Percentiles rank a stretch among this genome's conserved stretches.
phyloP scores from a whole-genome alignment of 148 eudicot genomes.

The Linanthus parryae region DNA sequence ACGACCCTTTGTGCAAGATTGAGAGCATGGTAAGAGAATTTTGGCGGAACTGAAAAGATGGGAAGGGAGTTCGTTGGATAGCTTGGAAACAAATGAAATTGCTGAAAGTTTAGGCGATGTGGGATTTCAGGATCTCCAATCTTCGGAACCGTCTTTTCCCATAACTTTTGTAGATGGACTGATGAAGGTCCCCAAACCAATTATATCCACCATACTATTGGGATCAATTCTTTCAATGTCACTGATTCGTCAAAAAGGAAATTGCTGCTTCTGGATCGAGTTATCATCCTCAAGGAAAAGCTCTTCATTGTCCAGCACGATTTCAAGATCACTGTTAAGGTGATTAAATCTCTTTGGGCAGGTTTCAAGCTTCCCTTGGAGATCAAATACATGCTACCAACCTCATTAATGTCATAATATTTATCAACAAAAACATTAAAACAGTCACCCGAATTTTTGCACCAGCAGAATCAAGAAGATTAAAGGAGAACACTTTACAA shows the following conservation, averaged over 20 bases:
- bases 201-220: slow-evolving; percentile 48
- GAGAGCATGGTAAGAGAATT: too few relatives aligned
- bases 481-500: slow-evolving; percentile 86
- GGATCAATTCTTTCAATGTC: slow-evolving; percentile 65
- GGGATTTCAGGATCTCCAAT: too few relatives aligned
- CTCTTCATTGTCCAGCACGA: slow-evolving; percentile 46
- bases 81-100: too few relatives aligned
- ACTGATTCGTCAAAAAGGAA: slow-evolving; percentile 58
- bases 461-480: too few relatives aligned
- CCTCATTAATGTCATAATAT: slow-evolving; percentile 52
- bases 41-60: too few relatives aligned
- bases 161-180: slow-evolving; percentile 53
- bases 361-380: slow-evolving; percentile 71
- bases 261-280: slow-evolving; percentile 58
- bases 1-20: too few relatives aligned
- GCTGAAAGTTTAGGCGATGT: too few relatives aligned
- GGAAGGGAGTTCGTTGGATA: too few relatives aligned
- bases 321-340: slow-evolving; percentile 71
- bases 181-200: slow-evolving; percentile 70
- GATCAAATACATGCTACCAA: slow-evolving; percentile 60
- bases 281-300: slow-evolving; percentile 64
- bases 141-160: slow-evolving; percentile 80
- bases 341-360: slow-evolving; percentile 76
- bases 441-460: slow-evolving; percentile 88
- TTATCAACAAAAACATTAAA: slow-evolving; percentile 83